phyloP scores from a whole-genome alignment of 805 yeast genomes.

The Spathaspora arborariae region DNA sequence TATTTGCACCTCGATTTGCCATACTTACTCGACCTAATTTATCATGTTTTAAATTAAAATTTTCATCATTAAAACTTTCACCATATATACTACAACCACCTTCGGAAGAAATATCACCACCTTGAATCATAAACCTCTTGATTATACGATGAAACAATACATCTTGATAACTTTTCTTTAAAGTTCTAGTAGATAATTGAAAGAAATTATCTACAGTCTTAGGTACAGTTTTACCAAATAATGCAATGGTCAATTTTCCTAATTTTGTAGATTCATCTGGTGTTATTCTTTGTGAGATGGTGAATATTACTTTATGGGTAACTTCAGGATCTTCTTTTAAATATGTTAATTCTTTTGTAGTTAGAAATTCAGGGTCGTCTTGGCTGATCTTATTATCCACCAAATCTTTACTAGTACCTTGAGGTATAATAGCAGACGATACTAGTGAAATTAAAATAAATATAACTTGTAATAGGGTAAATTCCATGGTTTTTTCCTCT shows the following conservation, averaged over 20 bases:
- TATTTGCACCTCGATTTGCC: constrained; percentile 63
- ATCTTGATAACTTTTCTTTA: constrained; percentile 61
- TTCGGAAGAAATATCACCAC: constrained; percentile 41
- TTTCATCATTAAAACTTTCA: constrained; percentile 44
- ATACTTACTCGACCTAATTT: constrained; percentile 79
- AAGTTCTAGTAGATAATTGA: constrained; percentile 23
- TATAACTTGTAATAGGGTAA: neutral
- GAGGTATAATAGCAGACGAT: neutral
- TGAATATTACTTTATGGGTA: constrained; percentile 44
- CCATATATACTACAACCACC: constrained; percentile 73
- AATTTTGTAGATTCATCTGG: constrained; percentile 17
- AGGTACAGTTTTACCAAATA: constrained; percentile 67
- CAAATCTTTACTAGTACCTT: neutral
- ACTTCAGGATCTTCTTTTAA: constrained; percentile 43
- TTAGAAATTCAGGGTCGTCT: neutral
- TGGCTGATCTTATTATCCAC: neutral
- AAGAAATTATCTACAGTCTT: constrained; percentile 34
- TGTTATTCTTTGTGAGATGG: constrained; percentile 24
- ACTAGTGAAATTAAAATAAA: neutral
- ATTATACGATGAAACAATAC: constrained; percentile 48
- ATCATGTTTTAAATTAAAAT: constrained; percentile 65
- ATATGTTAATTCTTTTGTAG: neutral
- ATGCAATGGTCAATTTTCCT: constrained; percentile 52
- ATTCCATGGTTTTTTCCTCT: neutral
- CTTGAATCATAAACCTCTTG: constrained; percentile 35